Conservation (phyloP, 495 filamentous ascomycete species). For the Eremomyces bilateralis region DNA sequence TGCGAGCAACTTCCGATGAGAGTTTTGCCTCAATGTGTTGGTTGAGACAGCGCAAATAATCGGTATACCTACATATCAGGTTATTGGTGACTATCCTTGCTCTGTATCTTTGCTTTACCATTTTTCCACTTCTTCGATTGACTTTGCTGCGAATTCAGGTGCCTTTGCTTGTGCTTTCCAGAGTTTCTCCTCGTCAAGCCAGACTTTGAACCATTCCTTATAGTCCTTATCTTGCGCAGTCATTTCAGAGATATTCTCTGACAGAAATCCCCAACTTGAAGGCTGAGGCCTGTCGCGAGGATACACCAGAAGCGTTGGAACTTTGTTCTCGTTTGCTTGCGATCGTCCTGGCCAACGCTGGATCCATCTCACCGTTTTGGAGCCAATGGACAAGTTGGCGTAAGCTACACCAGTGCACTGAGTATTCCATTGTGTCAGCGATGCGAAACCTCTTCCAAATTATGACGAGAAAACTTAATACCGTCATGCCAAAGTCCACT, state of each 20-base stretch:
- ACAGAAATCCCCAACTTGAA: conserved; percentile 34
- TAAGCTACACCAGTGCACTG: conserved; percentile 35
- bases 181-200: conserved; percentile 26
- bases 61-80: too few relatives aligned
- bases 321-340: conserved; percentile 35
- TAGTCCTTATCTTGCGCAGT: conserved; percentile 20
- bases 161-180: conserved; percentile 13
- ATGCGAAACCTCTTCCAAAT: too few relatives aligned
- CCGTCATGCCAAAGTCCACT: conserved; percentile 42
- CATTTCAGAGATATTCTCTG: conserved; percentile 20
- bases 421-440: too few relatives aligned
- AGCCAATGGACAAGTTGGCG: conserved; percentile 18
- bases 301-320: conserved; percentile 34
- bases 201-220: conserved; percentile 40
- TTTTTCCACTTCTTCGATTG: conserved; percentile 25
- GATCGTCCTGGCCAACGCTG: conserved; percentile 38
- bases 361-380: conserved; percentile 30
- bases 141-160: conserved; percentile 13
- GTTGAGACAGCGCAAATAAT: conserved; percentile 33
- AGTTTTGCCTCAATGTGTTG: conserved; percentile 26
- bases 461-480: too few relatives aligned
- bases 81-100: too few relatives aligned
- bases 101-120: too few relatives aligned
- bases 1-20: conserved; percentile 19
- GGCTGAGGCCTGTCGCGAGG: conserved; percentile 19